phyloP scores from a whole-genome alignment of 2,329 filamentous ascomycete genomes.

The Ascochyta viciae-villosae region DNA sequence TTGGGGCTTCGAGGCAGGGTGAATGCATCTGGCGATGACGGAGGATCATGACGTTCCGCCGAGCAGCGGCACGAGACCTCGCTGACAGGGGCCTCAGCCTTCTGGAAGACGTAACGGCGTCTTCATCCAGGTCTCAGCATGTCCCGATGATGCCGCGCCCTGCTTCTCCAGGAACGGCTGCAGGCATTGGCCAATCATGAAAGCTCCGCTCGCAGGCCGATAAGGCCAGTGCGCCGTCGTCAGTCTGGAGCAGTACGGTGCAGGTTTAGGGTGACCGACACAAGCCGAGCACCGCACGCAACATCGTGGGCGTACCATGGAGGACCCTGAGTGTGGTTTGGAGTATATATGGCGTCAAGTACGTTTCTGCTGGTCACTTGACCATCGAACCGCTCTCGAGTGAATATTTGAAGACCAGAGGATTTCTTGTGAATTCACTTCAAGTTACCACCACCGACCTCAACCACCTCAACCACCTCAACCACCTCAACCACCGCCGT shows the following conservation, averaged over 20 bases:
- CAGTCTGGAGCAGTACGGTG: constrained; percentile 16
- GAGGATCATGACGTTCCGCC: constrained; percentile 9
- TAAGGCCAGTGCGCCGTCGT: constrained; percentile 1
- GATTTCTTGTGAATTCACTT: not conserved
- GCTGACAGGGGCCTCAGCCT: not conserved
- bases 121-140: not conserved
- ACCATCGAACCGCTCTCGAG: constrained; percentile 10
- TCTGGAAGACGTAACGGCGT: not conserved
- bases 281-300: constrained; percentile 34
- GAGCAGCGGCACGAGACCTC: constrained; percentile 8
- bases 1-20: not conserved
- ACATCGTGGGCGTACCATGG: constrained; percentile 23
- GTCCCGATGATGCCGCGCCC: not conserved
- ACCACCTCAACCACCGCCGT: constrained; percentile 5
- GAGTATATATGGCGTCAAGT: constrained; percentile 35
- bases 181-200: constrained; percentile 16
- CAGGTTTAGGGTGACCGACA: constrained; percentile 31
- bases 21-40: constrained; percentile 2
- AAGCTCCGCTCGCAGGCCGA: constrained; percentile 16
- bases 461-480: constrained; percentile 5
- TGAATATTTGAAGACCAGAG: constrained; percentile 5
- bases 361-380: constrained; percentile 12
- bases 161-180: constrained; percentile 9
- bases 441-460: not conserved
- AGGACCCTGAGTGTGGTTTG: constrained; percentile 15